Evolutionary conservation across 805 yeast genomes (phyloP).

Genomic region (Candida andamanensis): DNA sequence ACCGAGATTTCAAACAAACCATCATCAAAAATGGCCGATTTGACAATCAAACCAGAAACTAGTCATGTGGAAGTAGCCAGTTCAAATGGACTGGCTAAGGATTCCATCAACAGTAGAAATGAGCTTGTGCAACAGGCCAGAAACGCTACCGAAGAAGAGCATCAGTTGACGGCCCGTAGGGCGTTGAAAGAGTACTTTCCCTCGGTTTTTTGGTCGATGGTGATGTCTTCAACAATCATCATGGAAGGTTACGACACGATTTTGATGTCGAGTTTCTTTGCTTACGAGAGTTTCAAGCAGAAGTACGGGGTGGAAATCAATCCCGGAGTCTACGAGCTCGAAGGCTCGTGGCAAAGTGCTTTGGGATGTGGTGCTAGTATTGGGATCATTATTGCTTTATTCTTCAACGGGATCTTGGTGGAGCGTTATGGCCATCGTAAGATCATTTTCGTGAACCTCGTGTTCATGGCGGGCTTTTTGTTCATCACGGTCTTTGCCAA

Average conservation of each 20-base stretch:
- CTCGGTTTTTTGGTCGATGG: conserved; percentile 40
- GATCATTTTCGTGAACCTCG: conserved; percentile 22
- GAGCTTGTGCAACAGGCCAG: conserved; percentile 11
- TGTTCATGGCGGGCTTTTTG: conserved; percentile 23
- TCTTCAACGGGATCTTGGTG: conserved; percentile 34
- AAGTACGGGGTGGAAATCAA: conserved; percentile 26
- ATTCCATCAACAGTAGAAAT: not conserved
- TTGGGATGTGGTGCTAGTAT: conserved; percentile 22
- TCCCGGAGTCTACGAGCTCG: conserved; percentile 11
- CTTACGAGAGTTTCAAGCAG: conserved; percentile 28
- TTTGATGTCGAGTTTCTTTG: conserved; percentile 32
- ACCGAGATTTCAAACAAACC: too few relatives aligned
- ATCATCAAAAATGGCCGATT: not conserved
- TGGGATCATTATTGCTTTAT: conserved; percentile 40
- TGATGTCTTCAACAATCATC: conserved; percentile 35
- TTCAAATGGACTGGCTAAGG: not conserved
- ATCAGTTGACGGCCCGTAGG: conserved; percentile 16
- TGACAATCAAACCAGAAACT: not conserved
- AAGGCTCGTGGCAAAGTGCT: conserved; percentile 27
- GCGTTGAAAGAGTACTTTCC: conserved; percentile 33
- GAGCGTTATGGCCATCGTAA: conserved; percentile 40
- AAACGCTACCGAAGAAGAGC: conserved; percentile 17
- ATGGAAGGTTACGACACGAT: conserved; percentile 36
- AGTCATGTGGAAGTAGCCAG: conserved; percentile 2
- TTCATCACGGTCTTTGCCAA: conserved; percentile 36